A percentile compares a stretch with the other conserved stretches of the same genome.
phyloP scores from a whole-genome alignment of 2,329 filamentous ascomycete species.

The Amauroascus niger region DNA sequence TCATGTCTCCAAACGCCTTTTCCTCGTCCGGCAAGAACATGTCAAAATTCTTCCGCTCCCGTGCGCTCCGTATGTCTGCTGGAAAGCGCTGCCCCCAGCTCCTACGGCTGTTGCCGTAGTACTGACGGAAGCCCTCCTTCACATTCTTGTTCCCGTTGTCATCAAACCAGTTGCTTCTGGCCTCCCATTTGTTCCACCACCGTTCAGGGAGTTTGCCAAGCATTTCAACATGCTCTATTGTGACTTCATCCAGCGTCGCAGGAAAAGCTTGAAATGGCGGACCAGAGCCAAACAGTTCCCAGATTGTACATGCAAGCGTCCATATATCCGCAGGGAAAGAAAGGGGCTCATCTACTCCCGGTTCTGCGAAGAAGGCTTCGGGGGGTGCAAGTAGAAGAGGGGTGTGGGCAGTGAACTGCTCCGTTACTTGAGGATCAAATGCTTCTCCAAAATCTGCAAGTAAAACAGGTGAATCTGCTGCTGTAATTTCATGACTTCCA shows the following conservation, averaged over 20 bases:
- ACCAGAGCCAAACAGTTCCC: conserved; percentile 23
- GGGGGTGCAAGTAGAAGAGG: conserved; percentile 17
- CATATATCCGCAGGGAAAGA: conserved; percentile 30
- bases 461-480: conserved; percentile 21
- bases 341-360: conserved; percentile 14
- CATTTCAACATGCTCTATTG: conserved; percentile 23
- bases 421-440: conserved; percentile 15
- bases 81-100: neutral
- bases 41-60: conserved; percentile 1
- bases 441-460: conserved; percentile 25
- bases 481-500: conserved; percentile 20
- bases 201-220: conserved; percentile 21
- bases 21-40: conserved; percentile 14
- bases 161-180: conserved; percentile 16
- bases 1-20: conserved; percentile 15
- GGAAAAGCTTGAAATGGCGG: conserved; percentile 19
- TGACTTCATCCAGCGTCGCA: conserved; percentile 20
- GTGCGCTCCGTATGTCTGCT: conserved; percentile 10
- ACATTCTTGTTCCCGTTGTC: conserved; percentile 14
- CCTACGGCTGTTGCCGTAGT: neutral
- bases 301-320: conserved; percentile 30
- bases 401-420: conserved; percentile 16
- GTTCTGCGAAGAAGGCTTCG: conserved; percentile 3
- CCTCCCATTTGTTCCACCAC: conserved; percentile 17
- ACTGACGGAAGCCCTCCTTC: conserved; percentile 3